These are phyloP conservation scores for Aspergillus neoniger DNA, from an alignment of 2,329 filamentous ascomycete species.

Conservation along the genomic window DNA sequence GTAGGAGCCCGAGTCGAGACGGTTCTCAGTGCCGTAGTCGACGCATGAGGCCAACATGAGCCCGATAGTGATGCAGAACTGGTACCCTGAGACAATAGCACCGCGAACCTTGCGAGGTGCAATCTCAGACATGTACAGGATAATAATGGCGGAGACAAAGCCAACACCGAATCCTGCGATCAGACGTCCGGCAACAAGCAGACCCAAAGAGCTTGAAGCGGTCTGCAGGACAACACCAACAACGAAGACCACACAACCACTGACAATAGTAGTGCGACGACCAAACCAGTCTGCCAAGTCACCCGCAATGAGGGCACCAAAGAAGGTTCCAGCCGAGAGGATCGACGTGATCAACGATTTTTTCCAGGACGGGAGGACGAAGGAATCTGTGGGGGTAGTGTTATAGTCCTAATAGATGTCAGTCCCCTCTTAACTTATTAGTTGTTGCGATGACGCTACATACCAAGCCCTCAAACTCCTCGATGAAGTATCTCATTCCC, in stretches of 20 bases:
- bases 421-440: background rate
- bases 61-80: constrained; percentile 81
- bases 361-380: constrained; percentile 49
- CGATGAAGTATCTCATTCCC: constrained; percentile 53
- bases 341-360: constrained; percentile 72
- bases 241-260: constrained; percentile 70
- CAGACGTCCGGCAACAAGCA: constrained; percentile 72
- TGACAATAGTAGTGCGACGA: constrained; percentile 64
- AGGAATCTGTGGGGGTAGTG: constrained; percentile 37
- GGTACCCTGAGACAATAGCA: constrained; percentile 77
- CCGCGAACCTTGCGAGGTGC: constrained; percentile 72
- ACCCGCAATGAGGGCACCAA: constrained; percentile 74
- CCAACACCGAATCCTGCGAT: constrained; percentile 77
- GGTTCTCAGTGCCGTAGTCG: constrained; percentile 69
- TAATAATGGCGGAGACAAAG: constrained; percentile 77
- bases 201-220: constrained; percentile 54
- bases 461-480: constrained; percentile 38
- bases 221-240: constrained; percentile 70
- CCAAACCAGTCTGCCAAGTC: constrained; percentile 75
- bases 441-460: constrained; percentile 13
- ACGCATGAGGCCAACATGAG: constrained; percentile 73
- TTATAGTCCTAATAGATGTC: constrained; percentile 22
- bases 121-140: constrained; percentile 87
- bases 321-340: constrained; percentile 76
- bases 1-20: constrained; percentile 66